Conservation (phyloP, 352 stramenopile genomes). For the Phytophthora fragariaefolia region DNA sequence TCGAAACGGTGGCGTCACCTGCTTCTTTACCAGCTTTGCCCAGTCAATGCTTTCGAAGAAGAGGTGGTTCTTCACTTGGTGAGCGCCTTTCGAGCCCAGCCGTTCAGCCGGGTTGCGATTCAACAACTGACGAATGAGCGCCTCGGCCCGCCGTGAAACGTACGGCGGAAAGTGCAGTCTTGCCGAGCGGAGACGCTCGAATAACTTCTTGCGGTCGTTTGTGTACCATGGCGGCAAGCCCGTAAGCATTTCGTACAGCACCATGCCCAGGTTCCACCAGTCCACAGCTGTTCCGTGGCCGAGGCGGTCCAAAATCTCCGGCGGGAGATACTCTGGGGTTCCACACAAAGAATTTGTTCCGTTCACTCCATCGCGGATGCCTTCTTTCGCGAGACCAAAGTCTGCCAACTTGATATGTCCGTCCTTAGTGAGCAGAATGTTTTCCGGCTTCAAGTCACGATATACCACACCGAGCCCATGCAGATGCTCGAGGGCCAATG, state of each 20-base stretch:
- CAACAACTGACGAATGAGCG: conserved; percentile 81
- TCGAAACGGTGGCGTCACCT: conserved; percentile 73
- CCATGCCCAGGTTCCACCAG: conserved; percentile 92
- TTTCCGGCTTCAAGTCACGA: conserved; percentile 79
- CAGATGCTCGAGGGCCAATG: conserved; percentile 83
- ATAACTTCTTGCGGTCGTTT: conserved; percentile 90
- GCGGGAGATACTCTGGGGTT: conserved; percentile 89
- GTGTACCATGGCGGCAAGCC: conserved; percentile 90
- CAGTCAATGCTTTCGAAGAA: conserved; percentile 88
- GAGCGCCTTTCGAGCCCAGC: conserved; percentile 69
- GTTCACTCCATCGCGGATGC: conserved; percentile 67
- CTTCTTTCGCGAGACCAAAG: conserved; percentile 86
- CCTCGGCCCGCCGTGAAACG: conserved; percentile 76
- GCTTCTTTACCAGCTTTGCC: conserved; percentile 59
- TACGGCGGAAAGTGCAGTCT: conserved; percentile 87
- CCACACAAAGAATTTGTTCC: conserved; percentile 86
- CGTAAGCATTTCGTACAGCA: conserved; percentile 86
- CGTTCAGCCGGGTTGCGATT: conserved; percentile 79
- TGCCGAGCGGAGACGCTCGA: conserved; percentile 81
- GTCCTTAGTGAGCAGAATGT: conserved; percentile 79
- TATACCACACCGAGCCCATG: conserved; percentile 87
- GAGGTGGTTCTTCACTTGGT: conserved; percentile 74
- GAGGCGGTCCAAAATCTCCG: conserved; percentile 82
- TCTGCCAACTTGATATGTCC: conserved; percentile 92
- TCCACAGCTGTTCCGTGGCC: conserved; percentile 93